Conservation (phyloP, 2,329 filamentous ascomycete species). For the Fusarium tjaetaba region DNA sequence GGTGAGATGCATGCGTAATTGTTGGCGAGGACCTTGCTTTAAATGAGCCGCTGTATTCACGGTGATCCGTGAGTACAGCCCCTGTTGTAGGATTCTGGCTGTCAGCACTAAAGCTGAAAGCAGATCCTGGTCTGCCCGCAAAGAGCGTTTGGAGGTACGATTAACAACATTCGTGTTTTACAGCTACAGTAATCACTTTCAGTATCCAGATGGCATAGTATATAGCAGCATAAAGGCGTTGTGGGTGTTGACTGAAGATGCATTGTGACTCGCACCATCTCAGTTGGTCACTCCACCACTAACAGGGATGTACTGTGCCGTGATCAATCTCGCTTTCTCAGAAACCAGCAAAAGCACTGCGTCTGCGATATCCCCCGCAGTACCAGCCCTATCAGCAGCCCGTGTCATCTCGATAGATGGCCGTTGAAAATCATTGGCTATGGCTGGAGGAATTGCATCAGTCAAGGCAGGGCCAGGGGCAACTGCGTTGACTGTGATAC, state of each 20-base stretch:
- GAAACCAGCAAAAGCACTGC: background rate
- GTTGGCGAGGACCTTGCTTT: background rate
- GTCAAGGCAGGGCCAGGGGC: background rate
- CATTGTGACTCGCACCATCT: too few relatives aligned
- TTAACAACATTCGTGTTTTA: background rate
- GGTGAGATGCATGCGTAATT: background rate
- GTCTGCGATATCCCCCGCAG: rapidly evolving
- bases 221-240: too few relatives aligned
- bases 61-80: background rate
- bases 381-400: background rate
- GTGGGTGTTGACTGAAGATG: too few relatives aligned
- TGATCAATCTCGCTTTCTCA: background rate
- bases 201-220: too few relatives aligned
- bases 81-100: background rate
- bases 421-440: background rate
- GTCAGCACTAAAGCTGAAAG: background rate
- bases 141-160: background rate
- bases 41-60: rapidly evolving
- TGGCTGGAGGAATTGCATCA: background rate
- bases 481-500: background rate
- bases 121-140: background rate
- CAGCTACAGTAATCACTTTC: background rate
- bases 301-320: background rate
- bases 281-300: background rate
- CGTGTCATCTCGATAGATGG: background rate